Conservation (phyloP, 805 yeast genomes). For the Wickerhamomyces pijperi region DNA sequence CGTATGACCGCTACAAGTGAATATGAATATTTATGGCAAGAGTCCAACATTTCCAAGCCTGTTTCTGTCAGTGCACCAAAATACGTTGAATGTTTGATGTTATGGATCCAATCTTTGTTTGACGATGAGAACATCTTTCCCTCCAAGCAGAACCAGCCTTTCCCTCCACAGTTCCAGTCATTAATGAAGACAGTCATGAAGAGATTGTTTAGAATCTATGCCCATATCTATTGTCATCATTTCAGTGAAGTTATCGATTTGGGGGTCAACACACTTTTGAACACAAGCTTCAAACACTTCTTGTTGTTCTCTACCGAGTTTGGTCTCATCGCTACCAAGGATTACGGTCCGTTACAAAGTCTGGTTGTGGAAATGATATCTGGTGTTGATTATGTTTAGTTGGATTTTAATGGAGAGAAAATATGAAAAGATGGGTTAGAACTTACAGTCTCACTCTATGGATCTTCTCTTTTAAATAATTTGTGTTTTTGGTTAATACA, state of each 20-base stretch:
- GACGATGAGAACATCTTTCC: slow-evolving; percentile 91
- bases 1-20: slow-evolving; percentile 96
- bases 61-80: slow-evolving; percentile 88
- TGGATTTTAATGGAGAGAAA: no score
- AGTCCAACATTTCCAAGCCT: slow-evolving; percentile 58
- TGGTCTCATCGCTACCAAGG: slow-evolving; percentile 62
- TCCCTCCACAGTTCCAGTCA: slow-evolving; percentile 72
- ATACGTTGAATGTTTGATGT: slow-evolving; percentile 86
- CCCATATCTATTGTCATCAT: slow-evolving; percentile 96
- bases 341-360: slow-evolving; percentile 87
- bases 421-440: no score
- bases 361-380: slow-evolving; percentile 39
- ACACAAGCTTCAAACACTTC: slow-evolving; percentile 90
- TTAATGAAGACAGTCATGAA: slow-evolving; percentile 81
- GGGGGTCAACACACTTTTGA: slow-evolving; percentile 84
- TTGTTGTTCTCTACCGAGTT: slow-evolving; percentile 82
- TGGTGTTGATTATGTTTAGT: not conserved
- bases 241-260: slow-evolving; percentile 90
- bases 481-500: no score
- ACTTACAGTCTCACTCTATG: no score
- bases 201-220: slow-evolving; percentile 86
- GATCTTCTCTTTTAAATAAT: no score
- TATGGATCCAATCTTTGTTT: slow-evolving; percentile 87
- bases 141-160: slow-evolving; percentile 80
- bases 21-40: slow-evolving; percentile 96